phyloP scores from a whole-genome alignment of 805 yeast genomes.

The Lipomyces sp. region DNA sequence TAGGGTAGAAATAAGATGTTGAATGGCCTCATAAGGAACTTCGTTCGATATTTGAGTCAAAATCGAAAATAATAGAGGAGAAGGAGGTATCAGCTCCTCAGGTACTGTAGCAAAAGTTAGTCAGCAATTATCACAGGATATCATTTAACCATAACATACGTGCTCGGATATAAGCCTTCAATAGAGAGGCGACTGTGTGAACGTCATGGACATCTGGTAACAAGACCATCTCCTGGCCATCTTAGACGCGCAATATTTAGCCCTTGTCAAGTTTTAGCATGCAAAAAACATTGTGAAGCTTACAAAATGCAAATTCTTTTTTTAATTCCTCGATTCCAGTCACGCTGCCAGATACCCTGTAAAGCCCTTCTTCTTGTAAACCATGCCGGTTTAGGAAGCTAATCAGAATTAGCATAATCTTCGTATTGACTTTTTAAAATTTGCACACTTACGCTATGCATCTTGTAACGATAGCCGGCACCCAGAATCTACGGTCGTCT shows the following conservation, averaged over 20 bases:
- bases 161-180: conserved; percentile 42
- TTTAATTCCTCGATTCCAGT: conserved; percentile 38
- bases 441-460: conserved; percentile 31
- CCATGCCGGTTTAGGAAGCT: conserved; percentile 39
- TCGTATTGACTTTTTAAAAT: neutral
- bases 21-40: conserved; percentile 34
- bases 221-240: conserved; percentile 26
- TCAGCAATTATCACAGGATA: conserved; percentile 9
- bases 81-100: conserved; percentile 37
- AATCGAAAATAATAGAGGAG: conserved; percentile 7
- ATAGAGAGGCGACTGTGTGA: conserved; percentile 43
- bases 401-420: neutral
- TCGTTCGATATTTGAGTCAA: conserved; percentile 10
- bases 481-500: conserved; percentile 35
- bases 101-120: conserved; percentile 36
- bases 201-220: conserved; percentile 40
- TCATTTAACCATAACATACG: conserved; percentile 17
- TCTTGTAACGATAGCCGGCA: conserved; percentile 34
- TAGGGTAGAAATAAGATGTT: conserved; percentile 25
- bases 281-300: conserved; percentile 5
- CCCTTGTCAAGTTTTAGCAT: neutral
- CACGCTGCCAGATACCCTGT: conserved; percentile 43
- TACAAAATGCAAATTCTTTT: conserved; percentile 36
- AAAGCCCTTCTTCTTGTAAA: conserved; percentile 44
- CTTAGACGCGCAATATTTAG: neutral